These are phyloP conservation scores for Fusarium sp. DNA, from an alignment of 2,329 filamentous ascomycete species.

Conservation along the genomic window DNA sequence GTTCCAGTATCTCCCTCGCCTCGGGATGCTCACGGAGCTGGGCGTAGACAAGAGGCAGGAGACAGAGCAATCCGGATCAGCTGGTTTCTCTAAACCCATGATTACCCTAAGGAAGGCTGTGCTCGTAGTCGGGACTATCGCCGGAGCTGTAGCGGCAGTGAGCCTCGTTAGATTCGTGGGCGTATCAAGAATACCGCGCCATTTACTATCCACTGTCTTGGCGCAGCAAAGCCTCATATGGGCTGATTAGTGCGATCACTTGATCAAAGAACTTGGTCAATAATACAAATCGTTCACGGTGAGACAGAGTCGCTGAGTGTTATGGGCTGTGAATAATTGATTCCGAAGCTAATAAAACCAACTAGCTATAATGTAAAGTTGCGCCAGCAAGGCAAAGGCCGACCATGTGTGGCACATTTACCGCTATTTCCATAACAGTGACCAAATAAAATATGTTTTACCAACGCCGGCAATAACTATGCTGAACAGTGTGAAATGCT, in stretches of 20 bases:
- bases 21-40: constrained; percentile 52
- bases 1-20: constrained; percentile 75
- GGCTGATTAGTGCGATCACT: constrained; percentile 15
- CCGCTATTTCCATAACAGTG: constrained; percentile 13
- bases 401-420: constrained; percentile 11
- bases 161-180: constrained; percentile 34
- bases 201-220: constrained; percentile 38
- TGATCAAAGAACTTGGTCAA: background rate
- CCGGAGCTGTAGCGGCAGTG: constrained; percentile 30
- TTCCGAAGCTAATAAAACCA: constrained; percentile 18
- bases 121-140: constrained; percentile 31
- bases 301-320: background rate
- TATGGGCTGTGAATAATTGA: constrained; percentile 8
- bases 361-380: constrained; percentile 31
- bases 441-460: constrained; percentile 32
- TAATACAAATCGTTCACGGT: background rate
- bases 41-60: constrained; percentile 42
- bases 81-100: constrained; percentile 14
- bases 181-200: constrained; percentile 34
- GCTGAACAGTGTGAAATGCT: constrained; percentile 37
- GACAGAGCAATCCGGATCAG: background rate
- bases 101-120: constrained; percentile 33
- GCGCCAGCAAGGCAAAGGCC: constrained; percentile 25
- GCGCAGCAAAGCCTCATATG: constrained; percentile 38
- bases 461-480: constrained; percentile 41